phyloP scores from a whole-genome alignment of 495 filamentous ascomycete genomes.

The Entonaema liquescens region DNA sequence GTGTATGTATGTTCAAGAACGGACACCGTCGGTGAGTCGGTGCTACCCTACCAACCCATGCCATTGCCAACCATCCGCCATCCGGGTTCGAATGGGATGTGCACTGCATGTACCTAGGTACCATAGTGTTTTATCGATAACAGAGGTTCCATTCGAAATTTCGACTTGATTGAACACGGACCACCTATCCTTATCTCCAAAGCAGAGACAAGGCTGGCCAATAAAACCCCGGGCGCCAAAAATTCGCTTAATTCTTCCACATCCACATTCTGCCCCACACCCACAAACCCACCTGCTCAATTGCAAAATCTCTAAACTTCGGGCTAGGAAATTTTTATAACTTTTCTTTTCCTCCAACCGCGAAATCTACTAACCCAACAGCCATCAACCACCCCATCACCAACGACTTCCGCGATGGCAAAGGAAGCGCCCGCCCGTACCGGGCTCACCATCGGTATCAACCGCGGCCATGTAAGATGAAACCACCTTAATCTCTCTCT shows the following conservation, averaged over 20 bases:
- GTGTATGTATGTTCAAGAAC: neutral
- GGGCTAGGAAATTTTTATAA: constrained; percentile 19
- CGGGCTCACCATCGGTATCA: constrained; percentile 83
- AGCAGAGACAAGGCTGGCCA: constrained; percentile 26
- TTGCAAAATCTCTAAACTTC: constrained; percentile 35
- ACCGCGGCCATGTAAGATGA: constrained; percentile 83
- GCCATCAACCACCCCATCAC: constrained; percentile 38
- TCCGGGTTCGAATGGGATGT: neutral
- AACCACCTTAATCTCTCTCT: constrained; percentile 11
- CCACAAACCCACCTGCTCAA: constrained; percentile 34
- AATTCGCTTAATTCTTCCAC: constrained; percentile 37
- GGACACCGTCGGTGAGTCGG: constrained; percentile 25
- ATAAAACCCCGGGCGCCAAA: neutral
- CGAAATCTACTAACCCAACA: constrained; percentile 44
- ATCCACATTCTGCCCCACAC: constrained; percentile 23
- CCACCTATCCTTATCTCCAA: constrained; percentile 6
- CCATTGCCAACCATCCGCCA: constrained; percentile 10
- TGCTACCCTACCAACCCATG: neutral
- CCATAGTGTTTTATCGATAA: too few relatives aligned
- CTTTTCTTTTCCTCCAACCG: constrained; percentile 22
- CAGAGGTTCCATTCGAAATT: too few relatives aligned
- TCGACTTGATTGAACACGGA: constrained; percentile 4
- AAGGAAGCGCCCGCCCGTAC: constrained; percentile 64
- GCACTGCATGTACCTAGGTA: constrained; percentile 21
- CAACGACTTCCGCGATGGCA: constrained; percentile 46